These are phyloP conservation scores for Penicillium flavigenum DNA, from an alignment of 495 filamentous ascomycete genomes.

Conservation along the genomic window DNA sequence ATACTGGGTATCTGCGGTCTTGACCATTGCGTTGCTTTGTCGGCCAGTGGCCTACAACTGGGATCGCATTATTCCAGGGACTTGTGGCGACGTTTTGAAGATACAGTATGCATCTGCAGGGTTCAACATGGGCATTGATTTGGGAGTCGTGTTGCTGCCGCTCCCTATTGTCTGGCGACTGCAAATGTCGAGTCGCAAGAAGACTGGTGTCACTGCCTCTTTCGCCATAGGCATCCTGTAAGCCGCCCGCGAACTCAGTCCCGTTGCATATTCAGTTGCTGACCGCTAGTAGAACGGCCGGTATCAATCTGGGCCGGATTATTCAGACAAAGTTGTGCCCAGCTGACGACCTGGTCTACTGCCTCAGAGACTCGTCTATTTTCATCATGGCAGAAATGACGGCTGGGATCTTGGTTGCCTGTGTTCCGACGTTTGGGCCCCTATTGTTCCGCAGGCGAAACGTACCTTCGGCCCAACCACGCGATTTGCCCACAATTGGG, in stretches of 20 bases:
- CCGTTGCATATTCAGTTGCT: background rate
- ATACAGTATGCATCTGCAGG: conserved; percentile 21
- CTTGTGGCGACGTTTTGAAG: conserved; percentile 18
- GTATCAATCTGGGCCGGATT: conserved; percentile 24
- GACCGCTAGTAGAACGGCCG: conserved; percentile 9
- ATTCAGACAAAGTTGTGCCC: conserved; percentile 17
- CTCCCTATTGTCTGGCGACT: conserved; percentile 20
- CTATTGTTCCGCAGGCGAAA: conserved; percentile 13
- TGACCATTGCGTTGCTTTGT: conserved; percentile 21
- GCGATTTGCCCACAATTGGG: conserved; percentile 10
- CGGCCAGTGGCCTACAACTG: conserved; percentile 25
- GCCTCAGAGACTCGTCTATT: conserved; percentile 17
- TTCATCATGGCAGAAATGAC: conserved; percentile 19
- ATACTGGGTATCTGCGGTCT: conserved; percentile 20
- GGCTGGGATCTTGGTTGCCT: conserved; percentile 19
- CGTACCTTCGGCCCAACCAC: background rate
- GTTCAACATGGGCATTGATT: conserved; percentile 24
- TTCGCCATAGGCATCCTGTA: conserved; percentile 23
- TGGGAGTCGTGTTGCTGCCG: conserved; percentile 21
- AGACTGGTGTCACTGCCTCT: conserved; percentile 13
- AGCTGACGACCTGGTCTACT: conserved; percentile 14
- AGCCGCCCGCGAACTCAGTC: background rate
- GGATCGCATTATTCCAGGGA: conserved; percentile 15
- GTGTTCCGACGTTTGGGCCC: conserved; percentile 21
- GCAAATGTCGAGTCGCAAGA: conserved; percentile 19